A percentile compares a stretch with the other conserved stretches of the same genome.
These are phyloP conservation scores for Xylaria nigripes DNA, from an alignment of 495 filamentous ascomycete species.

Conservation along the genomic window DNA sequence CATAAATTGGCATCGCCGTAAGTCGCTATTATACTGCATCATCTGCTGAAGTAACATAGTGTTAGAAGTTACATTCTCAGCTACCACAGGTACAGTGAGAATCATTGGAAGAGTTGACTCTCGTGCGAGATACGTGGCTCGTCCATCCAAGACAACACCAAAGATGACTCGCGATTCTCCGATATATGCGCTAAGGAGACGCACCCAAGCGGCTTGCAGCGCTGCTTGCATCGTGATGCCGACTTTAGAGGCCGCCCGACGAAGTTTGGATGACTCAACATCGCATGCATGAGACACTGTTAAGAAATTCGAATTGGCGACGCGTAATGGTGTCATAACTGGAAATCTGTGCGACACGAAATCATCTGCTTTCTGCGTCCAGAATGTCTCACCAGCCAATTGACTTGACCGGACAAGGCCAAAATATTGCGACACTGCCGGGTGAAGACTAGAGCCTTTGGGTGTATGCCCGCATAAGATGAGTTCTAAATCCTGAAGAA, in stretches of 20 bases:
- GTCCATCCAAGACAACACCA: conserved; percentile 66
- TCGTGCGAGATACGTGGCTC: conserved; percentile 46
- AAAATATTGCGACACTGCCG: conserved; percentile 46
- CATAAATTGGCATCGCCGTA: conserved; percentile 61
- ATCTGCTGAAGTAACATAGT: conserved; percentile 46
- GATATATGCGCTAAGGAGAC: conserved; percentile 60
- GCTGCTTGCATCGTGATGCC: conserved; percentile 64
- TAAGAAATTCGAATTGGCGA: conserved; percentile 28
- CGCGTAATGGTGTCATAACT: conserved; percentile 53
- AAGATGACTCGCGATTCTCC: conserved; percentile 62
- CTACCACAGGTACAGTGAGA: conserved; percentile 59
- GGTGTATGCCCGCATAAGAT: not conserved
- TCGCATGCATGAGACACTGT: conserved; percentile 35
- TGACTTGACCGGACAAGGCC: conserved; percentile 27
- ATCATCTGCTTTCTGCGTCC: conserved; percentile 46
- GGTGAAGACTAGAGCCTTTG: conserved; percentile 25
- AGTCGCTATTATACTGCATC: conserved; percentile 50
- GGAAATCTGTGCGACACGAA: conserved; percentile 58
- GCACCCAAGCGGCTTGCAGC: conserved; percentile 66
- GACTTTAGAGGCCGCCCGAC: conserved; percentile 40
- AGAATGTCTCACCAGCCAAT: conserved; percentile 45
- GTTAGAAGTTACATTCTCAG: conserved; percentile 43
- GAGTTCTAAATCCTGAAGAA: conserved; percentile 48
- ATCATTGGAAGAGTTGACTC: conserved; percentile 62
- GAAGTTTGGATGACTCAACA: conserved; percentile 35